Evolutionary conservation across 2,329 filamentous ascomycete species (phyloP), one percentile per base, ranked within the genome.

Genomic region (Botrytis medusae): DNA sequence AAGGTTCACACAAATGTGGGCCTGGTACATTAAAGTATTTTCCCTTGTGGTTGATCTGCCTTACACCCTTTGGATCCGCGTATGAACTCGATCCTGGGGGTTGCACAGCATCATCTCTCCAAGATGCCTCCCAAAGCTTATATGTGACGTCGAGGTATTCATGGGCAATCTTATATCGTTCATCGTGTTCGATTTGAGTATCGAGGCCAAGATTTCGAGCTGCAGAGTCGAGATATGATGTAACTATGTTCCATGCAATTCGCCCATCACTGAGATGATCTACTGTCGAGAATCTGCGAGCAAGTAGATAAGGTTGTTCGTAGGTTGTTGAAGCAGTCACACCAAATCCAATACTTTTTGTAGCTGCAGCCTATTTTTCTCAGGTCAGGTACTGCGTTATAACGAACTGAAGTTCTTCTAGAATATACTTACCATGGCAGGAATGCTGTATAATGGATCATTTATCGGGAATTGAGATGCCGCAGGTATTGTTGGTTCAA

Each of bases 381-480:
- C 48, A 42, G 18, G 18, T 72, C 32, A 72, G 61, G 16, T 54
- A 42, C 42, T 57, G 44, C 48, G 4, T 54, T 54, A 2, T n/a
- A 54, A 42, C 12, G 16, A 34, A 4, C 2, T 12, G 4, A 12
- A 7, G 44, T 10, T 32, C 22, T 34, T 14, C 8, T 4, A 32
- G 22, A 2, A 34, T 46, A 44, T 4, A 67, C 70, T 90, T 0
- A 90, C 90, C 89, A 92, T 91, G 3, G 90, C 89, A 2, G 90
- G 85, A 0, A 92, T 84, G 3, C 90, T 85, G 1, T 87, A 86
- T 2, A 92, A 78, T 0, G 90, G 90, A 79, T 93, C 90, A 74
- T 91, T 92, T n/a, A 92, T 88, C 0, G 91, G 91, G 86, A 89
- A 92, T 80, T 93, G 91, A 0, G 90, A 89, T 1, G 89, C 91